phyloP scores from a whole-genome alignment of 345 rosid species.

The Eucalyptus brandiana region DNA sequence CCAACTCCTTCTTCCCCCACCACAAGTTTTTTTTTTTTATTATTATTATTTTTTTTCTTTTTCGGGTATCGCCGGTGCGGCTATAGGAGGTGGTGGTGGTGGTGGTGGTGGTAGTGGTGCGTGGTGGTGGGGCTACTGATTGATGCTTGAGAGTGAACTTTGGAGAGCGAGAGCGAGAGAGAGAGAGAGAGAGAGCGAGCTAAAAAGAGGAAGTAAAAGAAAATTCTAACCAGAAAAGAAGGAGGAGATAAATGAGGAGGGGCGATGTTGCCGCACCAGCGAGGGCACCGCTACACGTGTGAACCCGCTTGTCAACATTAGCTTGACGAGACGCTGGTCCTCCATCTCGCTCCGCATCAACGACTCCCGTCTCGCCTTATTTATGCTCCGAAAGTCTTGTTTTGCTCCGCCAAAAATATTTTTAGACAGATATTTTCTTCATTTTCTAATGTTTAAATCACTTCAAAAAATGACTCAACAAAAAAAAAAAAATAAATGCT shows the following conservation, averaged over 20 bases:
- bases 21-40: background rate
- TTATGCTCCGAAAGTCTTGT: too few species aligned
- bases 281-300: background rate
- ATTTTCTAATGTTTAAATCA: too few species aligned
- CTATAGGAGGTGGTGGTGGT: background rate
- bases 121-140: background rate
- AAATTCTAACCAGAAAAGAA: background rate
- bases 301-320: background rate
- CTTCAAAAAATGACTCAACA: too few species aligned
- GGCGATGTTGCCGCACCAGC: background rate
- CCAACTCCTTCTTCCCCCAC: background rate
- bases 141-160: background rate
- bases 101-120: background rate
- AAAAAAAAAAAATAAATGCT: too few species aligned
- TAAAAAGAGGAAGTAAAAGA: background rate
- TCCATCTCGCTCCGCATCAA: background rate
- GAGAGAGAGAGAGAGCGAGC: background rate
- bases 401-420: too few species aligned
- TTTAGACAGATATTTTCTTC: too few species aligned
- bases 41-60: rapidly evolving
- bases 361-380: background rate
- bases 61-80: background rate
- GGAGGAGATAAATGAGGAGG: background rate
- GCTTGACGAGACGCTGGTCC: background rate
- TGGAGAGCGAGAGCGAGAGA: background rate